phyloP scores from a whole-genome alignment of 371 early-diverging fungal genomes.

The Dinochytrium kinnereticum region DNA sequence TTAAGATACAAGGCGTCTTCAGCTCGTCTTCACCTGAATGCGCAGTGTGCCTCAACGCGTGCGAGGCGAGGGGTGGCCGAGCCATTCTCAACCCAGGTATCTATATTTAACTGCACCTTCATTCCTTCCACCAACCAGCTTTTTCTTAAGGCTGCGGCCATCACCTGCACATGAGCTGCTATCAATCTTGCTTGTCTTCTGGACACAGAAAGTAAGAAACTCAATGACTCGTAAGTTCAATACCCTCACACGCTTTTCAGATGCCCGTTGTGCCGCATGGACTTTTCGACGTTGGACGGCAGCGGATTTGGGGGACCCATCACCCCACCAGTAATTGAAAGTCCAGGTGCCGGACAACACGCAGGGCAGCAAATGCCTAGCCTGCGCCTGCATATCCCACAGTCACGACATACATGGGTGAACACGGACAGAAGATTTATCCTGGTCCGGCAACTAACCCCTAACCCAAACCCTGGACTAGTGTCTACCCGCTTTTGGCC shows the following conservation, averaged over 20 bases:
- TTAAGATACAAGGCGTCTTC: no score
- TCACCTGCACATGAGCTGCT: neutral
- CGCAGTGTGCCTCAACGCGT: constrained; percentile 12
- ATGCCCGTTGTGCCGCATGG: constrained; percentile 20
- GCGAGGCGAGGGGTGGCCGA: constrained; percentile 18
- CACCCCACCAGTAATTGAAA: neutral
- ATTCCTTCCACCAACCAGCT: neutral
- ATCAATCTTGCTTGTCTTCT: neutral
- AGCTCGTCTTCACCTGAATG: no score
- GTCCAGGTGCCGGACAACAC: neutral
- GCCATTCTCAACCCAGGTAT: constrained; percentile 30
- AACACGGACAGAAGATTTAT: no score
- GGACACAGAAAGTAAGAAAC: neutral
- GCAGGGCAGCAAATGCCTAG: neutral
- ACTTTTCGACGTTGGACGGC: neutral
- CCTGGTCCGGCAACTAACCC: no score
- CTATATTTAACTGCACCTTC: constrained; percentile 20
- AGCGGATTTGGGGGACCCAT: neutral
- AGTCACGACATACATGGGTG: no score
- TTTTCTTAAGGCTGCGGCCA: no score
- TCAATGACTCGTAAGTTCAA: neutral
- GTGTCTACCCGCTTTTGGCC: no score
- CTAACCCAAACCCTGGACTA: no score
- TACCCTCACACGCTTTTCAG: constrained; percentile 6
- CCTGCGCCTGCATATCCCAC: neutral